Base-by-base conservation (phyloP, 169 alveolate genomes). In the Besnoitia besnoiti region DNA sequence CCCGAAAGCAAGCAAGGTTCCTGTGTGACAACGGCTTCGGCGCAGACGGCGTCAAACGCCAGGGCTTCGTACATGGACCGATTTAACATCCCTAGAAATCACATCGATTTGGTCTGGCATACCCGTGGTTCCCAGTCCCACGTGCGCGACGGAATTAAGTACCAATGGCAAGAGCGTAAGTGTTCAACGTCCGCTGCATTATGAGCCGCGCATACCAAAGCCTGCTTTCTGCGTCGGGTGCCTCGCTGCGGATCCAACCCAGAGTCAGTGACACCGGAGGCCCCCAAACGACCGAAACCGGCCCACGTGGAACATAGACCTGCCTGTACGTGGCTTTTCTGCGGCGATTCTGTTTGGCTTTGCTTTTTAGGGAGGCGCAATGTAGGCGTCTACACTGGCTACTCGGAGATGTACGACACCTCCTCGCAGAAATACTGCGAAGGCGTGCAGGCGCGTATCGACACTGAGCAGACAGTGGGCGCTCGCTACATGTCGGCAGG, bases 401-500 rank as follows among this genome's bases (percentile, higher is more conserved):
- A 91, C 44, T 88, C 94, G 44, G 7, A 77, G 19, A 84, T 91
- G 91, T 91, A 90, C 88, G 94, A 91, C 50, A 62, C 90, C 37
- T 91, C 94, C n/a, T 62, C 77, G 49, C 62, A 46, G 47, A 82
- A 49, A 39, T 91, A 91, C 76, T 91, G 94, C 89, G 51, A 82
- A 39, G 73, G 87, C 14, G 35, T 46, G 61, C 77, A 44, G 10
- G 94, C 94, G 44, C 14, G 62, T 61, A 40, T 85, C 35, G 94
- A 91, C 91, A 84, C 94, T 33, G 85, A 62, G 89, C 62, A 42
- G 30, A 82, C 87, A 19, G 77, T 91, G 27, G 94, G 91, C 14
- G 75, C 42, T 47, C 94, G 88, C 39, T 50, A 49, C 19, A 91
- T 61, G 92, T 93, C 95, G 39, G 91, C 90, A 75, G 95, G 95